Evolutionary conservation across 345 rosid genomes (phyloP).

Genomic region (Viola odorata): DNA sequence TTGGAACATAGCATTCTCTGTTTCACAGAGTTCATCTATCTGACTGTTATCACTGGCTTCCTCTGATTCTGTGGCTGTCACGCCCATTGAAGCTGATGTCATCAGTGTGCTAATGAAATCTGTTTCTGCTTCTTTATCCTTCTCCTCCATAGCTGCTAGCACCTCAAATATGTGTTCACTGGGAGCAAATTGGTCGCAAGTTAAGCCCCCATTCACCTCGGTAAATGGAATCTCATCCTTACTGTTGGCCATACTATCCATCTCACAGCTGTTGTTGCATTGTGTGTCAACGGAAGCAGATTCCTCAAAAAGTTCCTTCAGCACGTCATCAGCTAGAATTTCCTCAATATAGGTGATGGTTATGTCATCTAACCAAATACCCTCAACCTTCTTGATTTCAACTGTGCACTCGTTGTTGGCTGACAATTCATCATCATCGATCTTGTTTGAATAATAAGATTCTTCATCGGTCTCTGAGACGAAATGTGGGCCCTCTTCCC

Average conservation of each 20-base stretch:
- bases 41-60: neutral
- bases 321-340: slow-evolving; percentile 18
- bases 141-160: slow-evolving; percentile 9
- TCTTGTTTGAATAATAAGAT: slow-evolving; percentile 15
- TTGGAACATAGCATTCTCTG: neutral
- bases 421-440: slow-evolving; percentile 19
- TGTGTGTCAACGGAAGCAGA: slow-evolving; percentile 11
- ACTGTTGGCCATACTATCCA: slow-evolving; percentile 6
- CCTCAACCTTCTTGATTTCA: slow-evolving; percentile 13
- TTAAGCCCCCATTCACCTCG: slow-evolving; percentile 6
- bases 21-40: neutral
- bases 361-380: slow-evolving; percentile 9
- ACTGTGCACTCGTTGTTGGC: slow-evolving; percentile 6
- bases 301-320: slow-evolving; percentile 24
- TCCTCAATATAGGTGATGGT: slow-evolving; percentile 15
- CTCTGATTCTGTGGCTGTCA: neutral
- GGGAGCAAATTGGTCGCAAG: slow-evolving; percentile 15
- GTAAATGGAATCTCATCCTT: slow-evolving; percentile 18
- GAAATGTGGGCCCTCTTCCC: slow-evolving; percentile 34
- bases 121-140: slow-evolving; percentile 14
- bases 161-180: slow-evolving; percentile 18
- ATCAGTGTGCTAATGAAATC: neutral
- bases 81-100: slow-evolving; percentile 8
- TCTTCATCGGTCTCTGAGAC: slow-evolving; percentile 19
- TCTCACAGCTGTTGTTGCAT: slow-evolving; percentile 9